Percentiles rank a stretch among this genome's conserved stretches.
Evolutionary conservation across 805 yeast species (phyloP).

Genomic region (Komagataella ulmi): DNA sequence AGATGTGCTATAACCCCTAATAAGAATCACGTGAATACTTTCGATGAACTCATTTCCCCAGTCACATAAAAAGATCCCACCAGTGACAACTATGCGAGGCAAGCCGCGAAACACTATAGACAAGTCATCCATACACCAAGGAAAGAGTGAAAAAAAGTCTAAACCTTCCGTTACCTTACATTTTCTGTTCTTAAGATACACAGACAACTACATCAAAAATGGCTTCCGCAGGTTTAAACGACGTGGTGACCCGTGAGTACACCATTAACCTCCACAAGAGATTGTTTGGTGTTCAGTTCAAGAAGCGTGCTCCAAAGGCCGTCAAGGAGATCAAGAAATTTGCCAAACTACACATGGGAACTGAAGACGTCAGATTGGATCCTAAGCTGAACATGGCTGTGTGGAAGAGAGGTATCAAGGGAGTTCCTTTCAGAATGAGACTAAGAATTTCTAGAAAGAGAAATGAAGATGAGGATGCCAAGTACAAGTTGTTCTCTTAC

Average conservation of each 20-base stretch:
- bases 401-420: slow-evolving; percentile 99
- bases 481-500: slow-evolving; percentile 93
- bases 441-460: slow-evolving; percentile 93
- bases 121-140: not conserved
- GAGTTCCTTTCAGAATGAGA: slow-evolving; percentile 97
- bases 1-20: not conserved
- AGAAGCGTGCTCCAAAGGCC: slow-evolving; percentile 99
- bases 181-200: not conserved
- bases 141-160: not conserved
- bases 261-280: slow-evolving; percentile 99
- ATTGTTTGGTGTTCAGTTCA: slow-evolving; percentile 97
- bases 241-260: slow-evolving; percentile 99
- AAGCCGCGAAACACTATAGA: not conserved
- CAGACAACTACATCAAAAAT: slow-evolving; percentile 11
- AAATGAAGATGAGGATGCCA: slow-evolving; percentile 99
- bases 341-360: slow-evolving; percentile 98
- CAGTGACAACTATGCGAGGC: not conserved
- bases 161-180: not conserved
- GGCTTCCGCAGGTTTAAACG: slow-evolving; percentile 63
- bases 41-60: not conserved
- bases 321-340: slow-evolving; percentile 98
- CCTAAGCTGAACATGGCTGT: slow-evolving; percentile 96
- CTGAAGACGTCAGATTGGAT: slow-evolving; percentile 97
- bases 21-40: not conserved
- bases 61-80: not conserved